Percentiles rank a stretch among this genome's conserved stretches.
These are phyloP conservation scores for Fusarium oligoseptatum DNA, from an alignment of 2,329 filamentous ascomycete species.

Conservation along the genomic window DNA sequence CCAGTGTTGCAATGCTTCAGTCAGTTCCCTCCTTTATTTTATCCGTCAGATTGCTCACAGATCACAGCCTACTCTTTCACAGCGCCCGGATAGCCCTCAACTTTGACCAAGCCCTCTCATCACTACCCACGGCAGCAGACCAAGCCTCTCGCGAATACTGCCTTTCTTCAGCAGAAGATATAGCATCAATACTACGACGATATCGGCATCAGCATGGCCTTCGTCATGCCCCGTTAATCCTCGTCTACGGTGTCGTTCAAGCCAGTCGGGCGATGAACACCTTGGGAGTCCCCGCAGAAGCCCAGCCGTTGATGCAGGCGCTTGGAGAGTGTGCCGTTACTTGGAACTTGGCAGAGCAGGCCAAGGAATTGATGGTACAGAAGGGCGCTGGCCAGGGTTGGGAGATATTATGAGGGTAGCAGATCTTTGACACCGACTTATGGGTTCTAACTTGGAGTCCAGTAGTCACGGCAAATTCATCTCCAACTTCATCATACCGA, in stretches of 20 bases:
- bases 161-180: conserved; percentile 38
- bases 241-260: conserved; percentile 44
- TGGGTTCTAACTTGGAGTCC: neutral
- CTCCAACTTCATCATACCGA: neutral
- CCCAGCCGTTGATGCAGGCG: conserved; percentile 15
- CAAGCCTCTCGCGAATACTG: conserved; percentile 27
- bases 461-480: neutral
- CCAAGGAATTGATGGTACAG: neutral
- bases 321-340: conserved; percentile 20
- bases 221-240: conserved; percentile 36
- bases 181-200: conserved; percentile 34
- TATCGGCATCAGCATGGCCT: conserved; percentile 42
- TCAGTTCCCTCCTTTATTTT: neutral
- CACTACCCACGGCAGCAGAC: neutral
- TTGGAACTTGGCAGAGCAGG: conserved; percentile 15
- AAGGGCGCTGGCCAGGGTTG: neutral
- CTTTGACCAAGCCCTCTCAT: conserved; percentile 30
- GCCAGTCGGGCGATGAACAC: conserved; percentile 29
- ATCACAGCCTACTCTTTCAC: conserved; percentile 32
- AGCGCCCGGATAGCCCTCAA: conserved; percentile 45
- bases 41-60: neutral
- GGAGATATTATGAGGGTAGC: neutral
- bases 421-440: neutral
- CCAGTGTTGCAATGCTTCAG: conserved; percentile 41
- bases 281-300: conserved; percentile 1